phyloP scores from a whole-genome alignment of 225 moss, liverwort and hornwort genomes.

The Thuidium tamariscinum region DNA sequence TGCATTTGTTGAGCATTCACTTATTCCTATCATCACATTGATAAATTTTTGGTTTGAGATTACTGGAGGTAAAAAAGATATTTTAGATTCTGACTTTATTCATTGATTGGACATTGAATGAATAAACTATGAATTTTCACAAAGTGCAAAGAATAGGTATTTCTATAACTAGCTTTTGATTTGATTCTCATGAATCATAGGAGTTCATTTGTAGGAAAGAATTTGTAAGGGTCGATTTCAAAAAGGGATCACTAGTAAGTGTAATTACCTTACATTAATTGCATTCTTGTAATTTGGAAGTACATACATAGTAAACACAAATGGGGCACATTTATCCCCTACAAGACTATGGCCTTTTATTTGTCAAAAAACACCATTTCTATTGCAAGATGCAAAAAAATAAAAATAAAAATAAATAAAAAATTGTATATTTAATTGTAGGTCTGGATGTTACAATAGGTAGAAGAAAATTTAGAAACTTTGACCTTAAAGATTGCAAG shows the following conservation, averaged over 20 bases:
- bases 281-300: no score
- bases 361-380: no score
- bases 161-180: rapidly evolving
- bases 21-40: background rate
- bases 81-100: background rate
- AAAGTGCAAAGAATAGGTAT: background rate
- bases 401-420: no score
- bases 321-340: no score
- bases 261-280: background rate
- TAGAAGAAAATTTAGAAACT: no score
- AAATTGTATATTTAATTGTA: no score
- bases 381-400: no score
- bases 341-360: no score
- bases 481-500: no score
- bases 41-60: background rate
- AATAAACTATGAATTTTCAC: background rate
- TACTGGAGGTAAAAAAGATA: background rate
- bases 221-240: background rate
- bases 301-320: no score
- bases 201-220: background rate
- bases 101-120: background rate
- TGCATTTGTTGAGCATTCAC: rapidly evolving
- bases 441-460: no score
- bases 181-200: background rate
- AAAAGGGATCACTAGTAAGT: background rate